Conservation (phyloP, 2,329 filamentous ascomycete species). For the Paracoccidioides brasiliensis region DNA sequence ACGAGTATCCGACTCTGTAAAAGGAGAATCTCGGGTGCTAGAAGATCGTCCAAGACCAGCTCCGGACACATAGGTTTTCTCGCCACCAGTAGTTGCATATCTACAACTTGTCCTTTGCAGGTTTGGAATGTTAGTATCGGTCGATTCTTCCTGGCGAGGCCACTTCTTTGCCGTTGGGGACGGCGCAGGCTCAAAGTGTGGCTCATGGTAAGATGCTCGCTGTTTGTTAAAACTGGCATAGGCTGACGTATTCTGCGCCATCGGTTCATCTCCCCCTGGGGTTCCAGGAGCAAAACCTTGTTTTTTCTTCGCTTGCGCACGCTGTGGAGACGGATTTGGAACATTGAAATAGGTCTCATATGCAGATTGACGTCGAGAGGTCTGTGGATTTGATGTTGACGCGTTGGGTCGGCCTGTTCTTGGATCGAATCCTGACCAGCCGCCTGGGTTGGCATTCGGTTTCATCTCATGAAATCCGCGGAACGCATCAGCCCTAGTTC, state of each 20-base stretch:
- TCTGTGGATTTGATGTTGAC: conserved; percentile 3
- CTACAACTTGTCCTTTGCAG: conserved; percentile 40
- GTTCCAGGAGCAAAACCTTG: conserved; percentile 46
- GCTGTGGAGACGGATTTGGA: conserved; percentile 22
- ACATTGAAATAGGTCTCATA: conserved; percentile 27
- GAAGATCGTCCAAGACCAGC: conserved; percentile 40
- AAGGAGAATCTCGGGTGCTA: conserved; percentile 39
- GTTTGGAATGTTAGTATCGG: conserved; percentile 19
- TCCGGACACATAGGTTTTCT: conserved; percentile 43
- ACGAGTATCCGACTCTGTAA: conserved; percentile 20
- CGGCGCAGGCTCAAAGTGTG: conserved; percentile 26
- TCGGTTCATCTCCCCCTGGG: conserved; percentile 46
- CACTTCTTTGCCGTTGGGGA: conserved; percentile 30
- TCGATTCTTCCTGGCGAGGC: conserved; percentile 18
- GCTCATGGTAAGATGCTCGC: conserved; percentile 23
- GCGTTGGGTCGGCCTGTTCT: conserved; percentile 19
- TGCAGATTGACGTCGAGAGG: conserved; percentile 24
- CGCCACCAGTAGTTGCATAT: conserved; percentile 42
- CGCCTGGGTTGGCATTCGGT: conserved; percentile 10
- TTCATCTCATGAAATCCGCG: conserved; percentile 36
- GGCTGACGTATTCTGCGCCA: conserved; percentile 41
- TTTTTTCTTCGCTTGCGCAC: conserved; percentile 36
- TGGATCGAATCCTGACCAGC: conserved; percentile 32
- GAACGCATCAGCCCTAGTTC: conserved; percentile 33
- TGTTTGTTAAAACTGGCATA: conserved; percentile 29